Base-by-base conservation (phyloP, 805 yeast genomes). In the Candida verbasci region DNA sequence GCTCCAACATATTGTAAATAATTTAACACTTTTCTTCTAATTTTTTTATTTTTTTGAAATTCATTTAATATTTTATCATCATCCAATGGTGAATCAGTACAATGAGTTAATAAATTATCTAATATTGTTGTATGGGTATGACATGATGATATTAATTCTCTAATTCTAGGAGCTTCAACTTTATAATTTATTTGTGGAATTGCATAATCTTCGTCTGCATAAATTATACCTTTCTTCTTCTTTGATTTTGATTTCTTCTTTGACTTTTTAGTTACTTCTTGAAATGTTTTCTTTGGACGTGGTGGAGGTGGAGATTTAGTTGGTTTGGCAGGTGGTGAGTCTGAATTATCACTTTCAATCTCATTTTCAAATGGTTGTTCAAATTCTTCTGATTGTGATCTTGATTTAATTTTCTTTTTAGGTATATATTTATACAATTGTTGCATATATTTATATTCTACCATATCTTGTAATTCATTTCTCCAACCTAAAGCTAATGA, bases 1-100 rank as follows among this genome's bases (percentile, higher is more conserved):
- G 67, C 72, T 29, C 86, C 83, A 27, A 88, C 86, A 35, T 77
- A 69, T 60, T 93, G 97, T 46, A 93, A 70, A 55, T 88, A 88
- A 43, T 87, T 67, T 45, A 93, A 67, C 11, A 93, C 78, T 49
- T 78, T 80, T 41, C 95, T 72, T 55, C 98, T 76, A 35, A 84
- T 73, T 6, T 73, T 64, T 42, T 91, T 74, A 49, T 94, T 84
- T 56, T 78, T 72, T 40, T 86, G 82, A 53, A 91, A 91, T 37
- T 76, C 74, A 18, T 65, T 65, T n/a, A 78, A 72, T 9, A 83
- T 78, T 34, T 69, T 70, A 15, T 65, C 60, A 45, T 84, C 78
- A 37, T 86, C 88, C 34, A 78, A 66, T 1, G 96, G 79, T 7
- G 74, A 63, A 32, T 66, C 74, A 1, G 69, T 78, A 1, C 78